phyloP scores from a whole-genome alignment of 305 asterid species.

The Plantago rigida region DNA sequence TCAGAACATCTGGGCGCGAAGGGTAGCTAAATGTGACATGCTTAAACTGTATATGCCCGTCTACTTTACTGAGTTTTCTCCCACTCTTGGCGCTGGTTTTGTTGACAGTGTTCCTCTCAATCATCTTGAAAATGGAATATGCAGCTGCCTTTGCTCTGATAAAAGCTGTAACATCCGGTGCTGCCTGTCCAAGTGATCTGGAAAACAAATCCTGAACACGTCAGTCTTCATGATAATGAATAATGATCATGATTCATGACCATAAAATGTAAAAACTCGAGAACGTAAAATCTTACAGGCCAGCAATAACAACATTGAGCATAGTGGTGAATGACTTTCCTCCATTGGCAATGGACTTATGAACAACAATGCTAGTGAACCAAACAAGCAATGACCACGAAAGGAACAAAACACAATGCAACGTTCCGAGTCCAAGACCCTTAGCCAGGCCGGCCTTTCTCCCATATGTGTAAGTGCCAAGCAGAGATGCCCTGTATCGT shows the following conservation, averaged over 20 bases:
- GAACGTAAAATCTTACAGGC: slow-evolving; percentile 53
- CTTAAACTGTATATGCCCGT: slow-evolving; percentile 75
- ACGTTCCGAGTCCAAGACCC: slow-evolving; percentile 83
- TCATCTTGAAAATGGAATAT: slow-evolving; percentile 87
- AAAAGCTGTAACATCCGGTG: slow-evolving; percentile 81
- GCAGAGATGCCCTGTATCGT: slow-evolving; percentile 47
- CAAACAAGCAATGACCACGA: slow-evolving; percentile 99
- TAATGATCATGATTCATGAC: too few relatives aligned
- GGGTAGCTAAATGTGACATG: slow-evolving; percentile 75
- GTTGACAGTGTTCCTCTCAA: slow-evolving; percentile 50
- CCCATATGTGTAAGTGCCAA: slow-evolving; percentile 67
- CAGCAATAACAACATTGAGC: slow-evolving; percentile 96
- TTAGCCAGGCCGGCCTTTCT: slow-evolving; percentile 84
- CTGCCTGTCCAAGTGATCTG: slow-evolving; percentile 91
- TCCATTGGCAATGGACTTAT: slow-evolving; percentile 77
- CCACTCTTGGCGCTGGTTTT: slow-evolving; percentile 47
- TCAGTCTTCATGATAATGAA: too few relatives aligned
- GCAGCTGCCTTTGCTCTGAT: slow-evolving; percentile 84
- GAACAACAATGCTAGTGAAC: slow-evolving; percentile 88
- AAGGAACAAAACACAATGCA: slow-evolving; percentile 81
- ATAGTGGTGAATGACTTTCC: slow-evolving; percentile 94
- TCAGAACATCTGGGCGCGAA: slow-evolving; percentile 67
- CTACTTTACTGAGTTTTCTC: slow-evolving; percentile 46
- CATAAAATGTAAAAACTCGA: too few relatives aligned
- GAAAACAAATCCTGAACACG: neutral